Conservation (phyloP, 1,284 basidiomycete species). For the Cryptococcus sp. region DNA sequence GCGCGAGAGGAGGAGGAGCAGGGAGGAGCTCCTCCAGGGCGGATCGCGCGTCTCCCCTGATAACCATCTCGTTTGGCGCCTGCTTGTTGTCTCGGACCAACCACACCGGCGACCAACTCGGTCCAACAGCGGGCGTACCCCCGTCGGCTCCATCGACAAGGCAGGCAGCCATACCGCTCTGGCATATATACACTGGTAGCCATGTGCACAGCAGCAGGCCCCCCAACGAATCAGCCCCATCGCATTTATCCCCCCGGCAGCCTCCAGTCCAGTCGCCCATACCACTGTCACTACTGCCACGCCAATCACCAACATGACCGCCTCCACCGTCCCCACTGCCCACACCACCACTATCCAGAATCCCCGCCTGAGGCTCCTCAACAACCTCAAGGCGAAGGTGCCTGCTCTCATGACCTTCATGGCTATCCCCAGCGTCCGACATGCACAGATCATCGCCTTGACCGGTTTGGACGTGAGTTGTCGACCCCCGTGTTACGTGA, state of each 20-base stretch:
- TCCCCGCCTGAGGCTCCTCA: conserved; percentile 32
- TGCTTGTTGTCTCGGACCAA: too few species aligned
- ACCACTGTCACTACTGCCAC: background rate
- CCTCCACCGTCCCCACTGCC: conserved; percentile 19
- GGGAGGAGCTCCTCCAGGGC: too few species aligned
- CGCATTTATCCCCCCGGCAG: background rate
- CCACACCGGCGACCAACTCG: too few species aligned
- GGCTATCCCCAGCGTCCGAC: conserved; percentile 23
- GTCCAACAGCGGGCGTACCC: too few species aligned
- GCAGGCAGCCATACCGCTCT: too few species aligned
- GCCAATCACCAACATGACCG: background rate
- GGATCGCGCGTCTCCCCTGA: too few species aligned
- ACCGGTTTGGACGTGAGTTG: conserved; percentile 34
- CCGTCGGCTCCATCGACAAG: too few species aligned
- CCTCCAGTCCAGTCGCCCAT: background rate
- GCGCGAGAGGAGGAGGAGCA: too few species aligned
- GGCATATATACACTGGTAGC: too few species aligned
- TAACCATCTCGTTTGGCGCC: too few species aligned
- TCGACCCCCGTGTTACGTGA: too few species aligned
- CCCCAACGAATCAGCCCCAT: background rate
- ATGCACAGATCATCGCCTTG: conserved; percentile 30
- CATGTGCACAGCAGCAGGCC: too few species aligned
- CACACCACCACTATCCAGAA: conserved; percentile 30
- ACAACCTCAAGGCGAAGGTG: conserved; percentile 19
- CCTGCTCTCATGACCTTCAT: conserved; percentile 35